A percentile compares a stretch with the other conserved stretches of the same genome.
Evolutionary conservation across 352 stramenopile genomes (phyloP).

Genomic region (Ophiocytium majus): DNA sequence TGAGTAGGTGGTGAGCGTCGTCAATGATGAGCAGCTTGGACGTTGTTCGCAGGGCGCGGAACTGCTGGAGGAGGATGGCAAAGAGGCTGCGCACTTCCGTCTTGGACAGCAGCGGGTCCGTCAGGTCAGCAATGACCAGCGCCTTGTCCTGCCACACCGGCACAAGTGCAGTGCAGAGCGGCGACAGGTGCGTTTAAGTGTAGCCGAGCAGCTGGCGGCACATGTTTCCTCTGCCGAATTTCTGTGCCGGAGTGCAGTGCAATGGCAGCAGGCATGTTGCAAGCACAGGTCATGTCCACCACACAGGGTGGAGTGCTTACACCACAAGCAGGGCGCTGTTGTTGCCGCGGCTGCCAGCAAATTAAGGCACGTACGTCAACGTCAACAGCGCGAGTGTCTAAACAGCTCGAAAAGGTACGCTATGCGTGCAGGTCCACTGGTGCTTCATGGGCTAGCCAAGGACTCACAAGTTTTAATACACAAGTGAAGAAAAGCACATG

Average conservation of each 20-base stretch:
- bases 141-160: not conserved
- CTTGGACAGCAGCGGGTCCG: not conserved
- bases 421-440: not conserved
- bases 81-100: not conserved
- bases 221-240: too few species aligned
- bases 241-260: not conserved
- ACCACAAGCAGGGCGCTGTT: too few species aligned
- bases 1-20: not conserved
- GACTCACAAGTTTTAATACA: not conserved
- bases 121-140: not conserved
- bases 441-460: not conserved
- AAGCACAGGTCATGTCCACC: not conserved
- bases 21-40: not conserved
- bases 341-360: too few species aligned
- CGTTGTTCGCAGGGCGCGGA: not conserved
- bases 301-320: not conserved
- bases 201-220: not conserved
- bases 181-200: not conserved
- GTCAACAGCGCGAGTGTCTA: too few species aligned
- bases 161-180: not conserved
- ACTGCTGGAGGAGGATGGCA: not conserved
- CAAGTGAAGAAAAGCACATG: not conserved
- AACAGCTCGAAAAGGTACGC: too few species aligned
- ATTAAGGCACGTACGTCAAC: too few species aligned
- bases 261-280: not conserved